Evolutionary conservation across 257 asterid species (phyloP).

Genomic region (Solanum appendiculatum): DNA sequence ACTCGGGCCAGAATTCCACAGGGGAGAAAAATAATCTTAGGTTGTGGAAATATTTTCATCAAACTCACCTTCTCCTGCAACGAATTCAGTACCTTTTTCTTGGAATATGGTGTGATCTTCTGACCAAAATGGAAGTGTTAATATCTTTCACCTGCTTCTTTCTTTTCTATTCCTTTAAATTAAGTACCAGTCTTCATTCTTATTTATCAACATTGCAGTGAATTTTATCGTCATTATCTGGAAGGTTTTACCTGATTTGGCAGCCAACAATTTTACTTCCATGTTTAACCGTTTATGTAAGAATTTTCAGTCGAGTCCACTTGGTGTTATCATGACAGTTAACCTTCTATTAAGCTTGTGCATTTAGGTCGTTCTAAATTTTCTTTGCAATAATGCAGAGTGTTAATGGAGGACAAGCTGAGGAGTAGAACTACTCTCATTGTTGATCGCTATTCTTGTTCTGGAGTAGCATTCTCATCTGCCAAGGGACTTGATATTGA

Average conservation of each 20-base stretch:
- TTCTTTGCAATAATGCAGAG: background rate
- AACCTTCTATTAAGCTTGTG: background rate
- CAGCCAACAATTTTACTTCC: background rate
- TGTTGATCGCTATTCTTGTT: slow-evolving; percentile 71
- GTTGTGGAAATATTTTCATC: background rate
- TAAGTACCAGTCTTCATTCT: background rate
- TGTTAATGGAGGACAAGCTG: slow-evolving; percentile 67
- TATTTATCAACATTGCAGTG: background rate
- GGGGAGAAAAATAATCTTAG: background rate
- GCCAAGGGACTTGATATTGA: slow-evolving; percentile 82
- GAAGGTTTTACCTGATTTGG: background rate
- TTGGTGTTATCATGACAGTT: background rate
- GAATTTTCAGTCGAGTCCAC: background rate
- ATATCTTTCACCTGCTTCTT: background rate
- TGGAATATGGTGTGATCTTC: background rate
- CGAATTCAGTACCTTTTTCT: background rate
- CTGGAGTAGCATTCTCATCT: slow-evolving; percentile 88
- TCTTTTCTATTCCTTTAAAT: background rate
- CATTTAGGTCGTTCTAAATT: background rate
- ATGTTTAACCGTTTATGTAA: background rate
- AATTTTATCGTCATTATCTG: background rate
- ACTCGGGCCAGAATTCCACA: background rate
- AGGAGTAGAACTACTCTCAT: slow-evolving; percentile 68
- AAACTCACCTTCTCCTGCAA: background rate
- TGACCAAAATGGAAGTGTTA: background rate